phyloP scores from a whole-genome alignment of 208 protist genomes.

The Crithidia mellificae region DNA sequence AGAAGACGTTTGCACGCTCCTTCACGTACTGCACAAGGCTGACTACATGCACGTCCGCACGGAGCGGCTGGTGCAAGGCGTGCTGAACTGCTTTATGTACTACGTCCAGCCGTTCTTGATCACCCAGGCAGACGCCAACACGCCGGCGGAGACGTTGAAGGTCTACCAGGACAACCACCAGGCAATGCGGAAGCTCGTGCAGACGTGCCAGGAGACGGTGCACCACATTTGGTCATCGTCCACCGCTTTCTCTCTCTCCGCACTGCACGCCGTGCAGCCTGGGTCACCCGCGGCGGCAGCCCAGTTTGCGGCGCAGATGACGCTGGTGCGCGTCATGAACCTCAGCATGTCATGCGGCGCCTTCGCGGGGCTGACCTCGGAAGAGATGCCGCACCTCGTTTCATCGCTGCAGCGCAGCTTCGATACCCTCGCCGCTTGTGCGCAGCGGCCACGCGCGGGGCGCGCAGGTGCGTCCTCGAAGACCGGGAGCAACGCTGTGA shows the following conservation, averaged over 20 bases:
- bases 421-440: neutral
- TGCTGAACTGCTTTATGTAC: neutral
- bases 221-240: slow-evolving; percentile 6
- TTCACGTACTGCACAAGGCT: neutral
- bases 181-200: neutral
- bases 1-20: neutral
- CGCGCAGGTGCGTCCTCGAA: neutral
- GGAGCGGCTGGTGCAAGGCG: neutral
- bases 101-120: neutral
- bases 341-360: neutral
- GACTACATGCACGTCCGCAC: neutral
- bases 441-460: neutral
- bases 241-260: neutral
- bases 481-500: no score
- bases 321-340: neutral
- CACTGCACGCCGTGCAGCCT: neutral
- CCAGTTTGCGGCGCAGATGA: neutral
- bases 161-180: neutral
- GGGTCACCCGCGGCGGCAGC: no score
- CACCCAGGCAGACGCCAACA: neutral
- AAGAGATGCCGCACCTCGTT: slow-evolving; percentile 6
- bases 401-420: neutral
- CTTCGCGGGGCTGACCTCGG: slow-evolving; percentile 3
- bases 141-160: neutral
- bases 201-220: neutral